A percentile compares a stretch with the other conserved stretches of the same genome.
phyloP scores from a whole-genome alignment of 2,329 filamentous ascomycete genomes.

The Microdochium trichocladiopsis region DNA sequence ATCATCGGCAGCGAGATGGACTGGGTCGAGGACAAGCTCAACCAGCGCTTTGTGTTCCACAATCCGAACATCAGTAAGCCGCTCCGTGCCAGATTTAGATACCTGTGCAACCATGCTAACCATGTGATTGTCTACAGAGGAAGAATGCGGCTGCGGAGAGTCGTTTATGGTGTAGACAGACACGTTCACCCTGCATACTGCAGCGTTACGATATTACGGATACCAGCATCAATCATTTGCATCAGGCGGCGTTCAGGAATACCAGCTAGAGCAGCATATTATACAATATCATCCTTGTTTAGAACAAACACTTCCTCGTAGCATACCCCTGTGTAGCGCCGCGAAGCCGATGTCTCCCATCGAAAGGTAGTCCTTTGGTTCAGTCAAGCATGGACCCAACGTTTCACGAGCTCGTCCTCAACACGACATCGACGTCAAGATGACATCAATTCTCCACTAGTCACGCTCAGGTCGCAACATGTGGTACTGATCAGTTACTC shows the following conservation, averaged over 20 bases:
- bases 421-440: too few species aligned
- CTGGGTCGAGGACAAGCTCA: constrained; percentile 94
- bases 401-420: too few species aligned
- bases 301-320: neutral
- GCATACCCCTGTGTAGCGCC: too few species aligned
- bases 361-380: too few species aligned
- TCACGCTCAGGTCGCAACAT: too few species aligned
- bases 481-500: too few species aligned
- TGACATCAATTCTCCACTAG: too few species aligned
- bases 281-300: neutral
- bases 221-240: neutral
- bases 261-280: neutral
- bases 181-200: neutral
- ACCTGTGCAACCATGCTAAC: constrained; percentile 24
- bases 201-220: neutral
- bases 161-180: constrained; percentile 72
- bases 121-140: constrained; percentile 54
- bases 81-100: neutral
- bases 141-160: constrained; percentile 92
- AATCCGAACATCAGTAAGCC: constrained; percentile 97
- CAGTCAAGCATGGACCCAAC: too few species aligned
- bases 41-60: constrained; percentile 84
- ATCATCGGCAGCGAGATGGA: constrained; percentile 99
- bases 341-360: too few species aligned
- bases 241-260: neutral